A percentile compares a stretch with the other conserved stretches of the same genome.
These are phyloP conservation scores for Aspergillus fructus DNA, from an alignment of 2,329 filamentous ascomycete genomes.

Conservation along the genomic window DNA sequence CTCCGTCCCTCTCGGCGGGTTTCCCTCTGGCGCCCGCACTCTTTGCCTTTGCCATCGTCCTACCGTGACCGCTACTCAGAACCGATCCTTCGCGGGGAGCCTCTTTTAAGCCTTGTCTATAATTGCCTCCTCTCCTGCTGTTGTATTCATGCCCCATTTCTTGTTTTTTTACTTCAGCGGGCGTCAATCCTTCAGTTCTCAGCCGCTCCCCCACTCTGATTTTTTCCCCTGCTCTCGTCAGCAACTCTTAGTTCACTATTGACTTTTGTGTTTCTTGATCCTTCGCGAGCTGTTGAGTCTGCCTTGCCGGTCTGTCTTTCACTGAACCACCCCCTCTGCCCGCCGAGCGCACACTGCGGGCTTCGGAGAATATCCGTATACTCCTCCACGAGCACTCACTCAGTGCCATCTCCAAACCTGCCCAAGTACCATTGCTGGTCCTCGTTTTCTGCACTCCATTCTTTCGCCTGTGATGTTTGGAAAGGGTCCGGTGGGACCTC, in stretches of 20 bases:
- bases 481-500: conserved; percentile 23
- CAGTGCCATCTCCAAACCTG: not conserved
- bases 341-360: not conserved
- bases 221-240: not conserved
- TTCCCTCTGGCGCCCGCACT: not conserved
- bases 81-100: conserved; percentile 11
- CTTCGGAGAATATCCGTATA: not conserved
- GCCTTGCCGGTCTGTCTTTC: no score
- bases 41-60: not conserved
- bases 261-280: no score
- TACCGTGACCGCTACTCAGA: conserved; percentile 21
- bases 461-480: conserved; percentile 17
- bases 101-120: not conserved
- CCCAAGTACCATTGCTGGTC: not conserved
- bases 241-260: not conserved
- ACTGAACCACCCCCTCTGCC: no score
- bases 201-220: conserved; percentile 1
- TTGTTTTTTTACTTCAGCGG: not conserved
- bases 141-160: not conserved
- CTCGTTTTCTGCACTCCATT: not conserved
- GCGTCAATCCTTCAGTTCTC: not conserved
- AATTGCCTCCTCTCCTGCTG: conserved; percentile 4
- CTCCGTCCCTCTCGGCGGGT: not conserved
- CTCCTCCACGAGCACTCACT: not conserved
- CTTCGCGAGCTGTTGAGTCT: no score